Percentiles rank a stretch among this genome's conserved stretches.
Conservation (phyloP, 2,329 filamentous ascomycete genomes). For the Taxawa tesnikishii region DNA sequence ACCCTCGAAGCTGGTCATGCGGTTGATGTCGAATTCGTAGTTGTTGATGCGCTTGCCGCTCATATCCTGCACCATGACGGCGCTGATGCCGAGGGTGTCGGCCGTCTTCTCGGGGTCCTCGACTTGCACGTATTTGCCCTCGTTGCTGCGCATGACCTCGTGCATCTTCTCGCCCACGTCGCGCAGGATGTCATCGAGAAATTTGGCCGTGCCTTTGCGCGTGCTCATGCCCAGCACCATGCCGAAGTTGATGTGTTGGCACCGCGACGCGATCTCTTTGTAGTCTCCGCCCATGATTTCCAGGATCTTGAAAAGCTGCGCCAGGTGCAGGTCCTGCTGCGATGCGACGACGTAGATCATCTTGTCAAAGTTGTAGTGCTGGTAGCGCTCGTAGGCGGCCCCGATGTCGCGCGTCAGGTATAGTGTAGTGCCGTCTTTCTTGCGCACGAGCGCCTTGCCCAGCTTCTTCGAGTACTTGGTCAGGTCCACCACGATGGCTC, state of each 20-base stretch:
- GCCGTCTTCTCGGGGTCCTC: constrained; percentile 70
- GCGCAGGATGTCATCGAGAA: constrained; percentile 36
- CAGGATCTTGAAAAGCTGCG: constrained; percentile 53
- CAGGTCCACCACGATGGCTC: constrained; percentile 57
- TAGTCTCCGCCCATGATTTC: constrained; percentile 48
- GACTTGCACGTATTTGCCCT: constrained; percentile 81
- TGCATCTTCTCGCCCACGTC: constrained; percentile 87
- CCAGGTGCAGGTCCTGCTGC: constrained; percentile 53
- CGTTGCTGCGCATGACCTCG: constrained; percentile 87
- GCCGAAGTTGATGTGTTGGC: constrained; percentile 54
- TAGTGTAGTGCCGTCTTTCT: constrained; percentile 54
- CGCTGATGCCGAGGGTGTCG: constrained; percentile 82
- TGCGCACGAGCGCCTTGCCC: constrained; percentile 54
- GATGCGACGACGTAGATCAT: constrained; percentile 57
- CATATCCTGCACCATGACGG: constrained; percentile 98
- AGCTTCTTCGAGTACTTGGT: constrained; percentile 57
- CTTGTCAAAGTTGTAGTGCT: constrained; percentile 51
- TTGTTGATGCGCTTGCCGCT: constrained; percentile 74
- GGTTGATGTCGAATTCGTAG: constrained; percentile 65
- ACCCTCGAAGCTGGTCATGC: constrained; percentile 74
- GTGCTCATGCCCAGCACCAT: constrained; percentile 56
- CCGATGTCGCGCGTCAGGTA: constrained; percentile 61
- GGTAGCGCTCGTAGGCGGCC: constrained; percentile 49
- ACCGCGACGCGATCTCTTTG: constrained; percentile 42
- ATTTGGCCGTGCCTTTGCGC: constrained; percentile 41